Conservation (phyloP, 768 basidiomycete species). For the Pisolithus albus region DNA sequence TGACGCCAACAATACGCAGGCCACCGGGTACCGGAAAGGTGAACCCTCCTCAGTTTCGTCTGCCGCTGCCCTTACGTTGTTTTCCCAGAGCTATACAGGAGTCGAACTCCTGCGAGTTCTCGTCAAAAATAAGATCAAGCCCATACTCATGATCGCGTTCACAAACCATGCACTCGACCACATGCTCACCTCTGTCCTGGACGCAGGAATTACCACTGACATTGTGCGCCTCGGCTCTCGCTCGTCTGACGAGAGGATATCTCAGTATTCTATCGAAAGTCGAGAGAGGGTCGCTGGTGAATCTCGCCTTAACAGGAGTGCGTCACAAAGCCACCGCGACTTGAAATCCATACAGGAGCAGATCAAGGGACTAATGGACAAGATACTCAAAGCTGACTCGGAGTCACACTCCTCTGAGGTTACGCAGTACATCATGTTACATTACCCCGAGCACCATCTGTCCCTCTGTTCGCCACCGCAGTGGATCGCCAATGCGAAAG, state of each 20-base stretch:
- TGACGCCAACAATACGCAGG: conserved; percentile 25
- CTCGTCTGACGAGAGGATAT: conserved; percentile 53
- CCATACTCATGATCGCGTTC: conserved; percentile 55
- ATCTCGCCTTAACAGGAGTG: conserved; percentile 35
- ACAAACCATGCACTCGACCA: conserved; percentile 81
- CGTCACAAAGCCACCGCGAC: conserved; percentile 26
- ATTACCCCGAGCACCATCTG: conserved; percentile 44
- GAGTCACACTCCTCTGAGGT: conserved; percentile 34
- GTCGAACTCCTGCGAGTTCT: conserved; percentile 64
- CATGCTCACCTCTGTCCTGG: conserved; percentile 57
- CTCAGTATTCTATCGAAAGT: conserved; percentile 52
- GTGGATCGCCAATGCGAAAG: conserved; percentile 36
- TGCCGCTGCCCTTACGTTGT: background rate
- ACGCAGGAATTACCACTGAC: conserved; percentile 54
- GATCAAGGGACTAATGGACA: conserved; percentile 41
- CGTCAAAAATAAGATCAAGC: conserved; percentile 43
- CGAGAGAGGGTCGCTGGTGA: conserved; percentile 41
- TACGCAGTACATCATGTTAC: conserved; percentile 34
- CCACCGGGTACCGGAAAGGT: conserved; percentile 81
- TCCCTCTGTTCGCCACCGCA: conserved; percentile 37
- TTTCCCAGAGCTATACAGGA: conserved; percentile 53
- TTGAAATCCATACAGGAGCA: conserved; percentile 42
- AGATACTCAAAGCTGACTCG: conserved; percentile 29
- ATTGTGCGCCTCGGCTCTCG: conserved; percentile 67
- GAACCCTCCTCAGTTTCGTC: background rate